Evolutionary conservation across 2,329 filamentous ascomycete species (phyloP), one percentile per base, ranked within the genome.

Genomic region (Trichoderma harzianum): DNA sequence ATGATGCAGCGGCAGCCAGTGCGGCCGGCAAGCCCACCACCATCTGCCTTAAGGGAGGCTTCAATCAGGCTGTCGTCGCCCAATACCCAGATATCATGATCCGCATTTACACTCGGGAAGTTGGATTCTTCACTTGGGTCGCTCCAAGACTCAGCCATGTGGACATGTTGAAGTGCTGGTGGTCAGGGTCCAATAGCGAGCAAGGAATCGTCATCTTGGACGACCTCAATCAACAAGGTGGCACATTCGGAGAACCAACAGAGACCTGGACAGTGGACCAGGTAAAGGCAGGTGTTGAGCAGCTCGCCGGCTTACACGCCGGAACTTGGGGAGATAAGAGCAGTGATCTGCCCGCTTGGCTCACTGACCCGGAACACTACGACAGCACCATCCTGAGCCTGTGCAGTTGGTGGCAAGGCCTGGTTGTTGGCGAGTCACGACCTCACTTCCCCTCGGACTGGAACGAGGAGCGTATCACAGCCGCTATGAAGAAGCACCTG

Each of bases 401-500:
- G 11, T 65, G 62, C 12, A 32, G 43, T 3, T 32, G 28, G 28
- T 65, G 62, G 62, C 62, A 65, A 18, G 39, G 39, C 6, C 16
- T 65, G 28, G 62, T 65, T 53, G 16, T 65, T 34, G 62, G 43
- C 43, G 62, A 65, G 11, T 21, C n/a, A 14, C 43, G 62, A 26
- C 62, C 62, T 8, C 62, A 65, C 21, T 65, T 65, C 21, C 62
- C 62, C 12, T 28, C 39, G 11, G 43, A 53, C 28, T 65, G 62
- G 62, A 65, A 65, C 16, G 62, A 65, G 43, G 62, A 65, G 32
- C 62, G 62, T 18, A 65, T 65, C 62, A 65, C 62, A 5, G n/a
- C 62, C 43, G 62, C 62, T 5, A 65, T 65, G 62, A 65, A 65
- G n/a, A 65, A 65, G 18, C 62, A 65, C 28, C 62, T 65, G 28